Evolutionary conservation across 2,329 filamentous ascomycete species (phyloP), one percentile per base, ranked within the genome.

Genomic region (Neophaeococcomyces mojaviensis): DNA sequence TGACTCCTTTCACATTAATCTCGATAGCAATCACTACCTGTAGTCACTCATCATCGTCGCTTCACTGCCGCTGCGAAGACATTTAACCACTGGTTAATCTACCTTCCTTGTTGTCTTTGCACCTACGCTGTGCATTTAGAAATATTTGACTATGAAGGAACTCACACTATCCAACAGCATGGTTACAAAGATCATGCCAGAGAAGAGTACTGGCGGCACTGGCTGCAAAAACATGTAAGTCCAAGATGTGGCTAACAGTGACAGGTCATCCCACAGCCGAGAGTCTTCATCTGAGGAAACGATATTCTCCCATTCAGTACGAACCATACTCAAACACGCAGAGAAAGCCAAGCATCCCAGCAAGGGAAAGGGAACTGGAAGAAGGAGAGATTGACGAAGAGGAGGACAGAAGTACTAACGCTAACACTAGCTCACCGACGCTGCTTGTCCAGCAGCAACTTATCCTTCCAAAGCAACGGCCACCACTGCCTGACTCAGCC

Each of bases 341-440:
- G 10, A 39, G 10, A 9, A 9, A 24, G 22, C 12, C 20, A 18
- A 28, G n/a, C 15, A 19, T 37, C 16, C 16, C 16, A 22, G 34
- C 16, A 16, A 16, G 13, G 16, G 22, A 31, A 24, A 28, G 8
- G 19, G 39, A 20, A 3, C 20, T 34, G 18, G 39, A 43, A n/a
- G 39, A 34, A 43, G 39, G 31, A 34, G 39, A 43, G 18, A 34
- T 24, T 3, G 28, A 37, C n/a, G 34, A 33, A 24, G 28, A 24
- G 37, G 37, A 28, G 24, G 24, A 10, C 24, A 28, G 18, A 10
- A 28, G n/a, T 28, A 39, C 18, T 39, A 39, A 39, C 37, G 7
- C 19, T 18, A 39, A 28, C 19, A n/a, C 37, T 7, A 12, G 13
- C 7, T 12, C 24, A 10, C 24, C 24, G 10, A 28, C 24, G 5